Evolutionary conservation across 108 stramenopile species (phyloP).

Genomic region (Pseudonitzschia multistriata): DNA sequence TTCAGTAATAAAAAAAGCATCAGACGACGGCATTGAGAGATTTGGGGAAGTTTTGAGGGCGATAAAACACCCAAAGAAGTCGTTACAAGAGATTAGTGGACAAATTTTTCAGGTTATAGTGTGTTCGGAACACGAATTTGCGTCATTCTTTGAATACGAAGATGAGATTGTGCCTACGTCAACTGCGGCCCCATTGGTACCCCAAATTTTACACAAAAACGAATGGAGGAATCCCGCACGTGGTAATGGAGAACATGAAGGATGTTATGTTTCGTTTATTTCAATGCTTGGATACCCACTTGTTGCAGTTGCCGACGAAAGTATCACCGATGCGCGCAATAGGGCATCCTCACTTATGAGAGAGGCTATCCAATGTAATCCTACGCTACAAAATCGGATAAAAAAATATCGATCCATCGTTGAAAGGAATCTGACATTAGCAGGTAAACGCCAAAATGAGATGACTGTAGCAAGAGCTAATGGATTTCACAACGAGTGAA

Average conservation of each 20-base stretch:
- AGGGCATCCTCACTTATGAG: constrained; percentile 4
- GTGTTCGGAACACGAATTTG: constrained; percentile 19
- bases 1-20: constrained; percentile 12
- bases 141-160: not conserved
- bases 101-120: constrained; percentile 22
- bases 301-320: constrained; percentile 14
- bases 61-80: constrained; percentile 49
- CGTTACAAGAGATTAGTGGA: constrained; percentile 35
- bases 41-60: not conserved
- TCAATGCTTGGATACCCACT: not conserved
- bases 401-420: constrained; percentile 1
- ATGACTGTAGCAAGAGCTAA: not conserved
- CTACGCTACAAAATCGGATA: not conserved
- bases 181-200: not conserved
- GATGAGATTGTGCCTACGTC: not conserved
- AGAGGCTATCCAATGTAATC: not conserved
- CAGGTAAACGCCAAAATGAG: not conserved
- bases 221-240: constrained; percentile 9
- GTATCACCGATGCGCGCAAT: not conserved
- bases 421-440: constrained; percentile 2
- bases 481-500: not conserved
- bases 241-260: not conserved
- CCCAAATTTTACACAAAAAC: not conserved
- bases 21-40: not conserved
- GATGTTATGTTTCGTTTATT: not conserved